A percentile compares a stretch with the other conserved stretches of the same genome.
These are phyloP conservation scores for Gossypium ekmanianum DNA, from an alignment of 345 rosid genomes.

Conservation along the genomic window DNA sequence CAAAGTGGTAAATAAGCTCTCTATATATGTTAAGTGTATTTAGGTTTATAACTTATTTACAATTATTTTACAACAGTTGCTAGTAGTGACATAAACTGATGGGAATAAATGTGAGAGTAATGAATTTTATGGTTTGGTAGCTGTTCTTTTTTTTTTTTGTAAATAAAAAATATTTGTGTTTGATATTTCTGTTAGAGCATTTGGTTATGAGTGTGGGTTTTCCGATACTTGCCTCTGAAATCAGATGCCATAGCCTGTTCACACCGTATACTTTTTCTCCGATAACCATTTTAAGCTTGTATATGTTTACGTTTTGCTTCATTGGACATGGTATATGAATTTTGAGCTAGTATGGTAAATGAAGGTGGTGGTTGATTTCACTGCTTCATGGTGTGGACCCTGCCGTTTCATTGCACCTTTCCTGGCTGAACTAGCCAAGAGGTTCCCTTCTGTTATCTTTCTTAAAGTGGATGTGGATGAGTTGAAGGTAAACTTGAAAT, in stretches of 20 bases:
- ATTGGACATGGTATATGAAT: neutral
- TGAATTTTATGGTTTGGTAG: neutral
- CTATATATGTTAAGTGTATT: too few species aligned
- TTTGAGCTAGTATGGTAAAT: neutral
- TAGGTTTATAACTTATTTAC: too few species aligned
- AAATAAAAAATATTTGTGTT: too few species aligned
- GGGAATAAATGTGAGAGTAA: too few species aligned
- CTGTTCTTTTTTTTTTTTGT: neutral
- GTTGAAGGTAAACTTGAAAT: conserved; percentile 41
- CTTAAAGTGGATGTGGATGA: conserved; percentile 80
- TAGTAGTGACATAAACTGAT: too few species aligned
- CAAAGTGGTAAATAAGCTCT: too few species aligned
- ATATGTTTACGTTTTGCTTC: neutral
- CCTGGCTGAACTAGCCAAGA: conserved; percentile 68
- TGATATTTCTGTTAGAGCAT: too few species aligned
- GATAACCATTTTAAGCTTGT: neutral
- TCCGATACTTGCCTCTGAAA: neutral
- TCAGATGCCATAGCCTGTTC: neutral
- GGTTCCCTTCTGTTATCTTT: conserved; percentile 44
- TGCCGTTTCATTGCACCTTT: conserved; percentile 70
- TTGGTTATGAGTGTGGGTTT: too few species aligned
- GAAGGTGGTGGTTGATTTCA: conserved; percentile 77
- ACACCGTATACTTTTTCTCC: neutral
- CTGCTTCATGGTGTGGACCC: conserved; percentile 84
- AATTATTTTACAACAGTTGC: too few species aligned